Percentiles rank a stretch among this genome's conserved stretches.
These are phyloP conservation scores for Amylostereum areolatum DNA, from an alignment of 1,284 basidiomycete species.

Conservation along the genomic window DNA sequence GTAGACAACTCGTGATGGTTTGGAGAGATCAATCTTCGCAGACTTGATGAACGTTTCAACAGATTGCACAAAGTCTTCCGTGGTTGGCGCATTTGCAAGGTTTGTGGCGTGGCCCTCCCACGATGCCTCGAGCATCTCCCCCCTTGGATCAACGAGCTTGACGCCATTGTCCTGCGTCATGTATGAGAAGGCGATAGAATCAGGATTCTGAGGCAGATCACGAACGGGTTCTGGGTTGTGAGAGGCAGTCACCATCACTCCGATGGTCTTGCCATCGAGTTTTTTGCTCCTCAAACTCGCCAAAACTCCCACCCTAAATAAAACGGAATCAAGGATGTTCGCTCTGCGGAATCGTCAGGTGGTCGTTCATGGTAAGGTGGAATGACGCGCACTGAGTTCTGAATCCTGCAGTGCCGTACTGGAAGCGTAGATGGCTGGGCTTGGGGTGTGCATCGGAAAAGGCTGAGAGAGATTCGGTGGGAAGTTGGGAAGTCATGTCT, in stretches of 20 bases:
- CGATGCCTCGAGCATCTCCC: slow-evolving; percentile 97
- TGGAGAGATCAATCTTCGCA: slow-evolving; percentile 74
- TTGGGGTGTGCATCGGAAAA: slow-evolving; percentile 60
- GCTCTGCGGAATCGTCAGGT: slow-evolving; percentile 43
- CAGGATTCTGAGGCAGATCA: slow-evolving; percentile 3
- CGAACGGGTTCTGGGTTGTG: slow-evolving; percentile 93
- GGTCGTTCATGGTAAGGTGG: not conserved
- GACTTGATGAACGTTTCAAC: slow-evolving; percentile 62
- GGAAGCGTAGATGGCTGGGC: slow-evolving; percentile 57
- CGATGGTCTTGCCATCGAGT: slow-evolving; percentile 86
- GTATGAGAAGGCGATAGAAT: slow-evolving; percentile 2
- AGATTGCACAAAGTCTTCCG: slow-evolving; percentile 65
- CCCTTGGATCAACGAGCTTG: slow-evolving; percentile 94
- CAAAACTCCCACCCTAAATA: slow-evolving; percentile 90
- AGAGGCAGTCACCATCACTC: slow-evolving; percentile 98
- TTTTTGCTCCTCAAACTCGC: slow-evolving; percentile 89
- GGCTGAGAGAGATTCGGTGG: slow-evolving; percentile 36
- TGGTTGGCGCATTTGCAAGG: slow-evolving; percentile 82
- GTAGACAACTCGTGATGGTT: slow-evolving; percentile 82
- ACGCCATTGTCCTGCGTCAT: slow-evolving; percentile 88
- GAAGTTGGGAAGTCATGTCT: slow-evolving; percentile 35
- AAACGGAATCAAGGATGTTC: slow-evolving; percentile 80
- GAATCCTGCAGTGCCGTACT: slow-evolving; percentile 96
- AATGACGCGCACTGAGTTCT: slow-evolving; percentile 73
- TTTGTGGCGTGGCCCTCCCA: slow-evolving; percentile 91